Percentiles rank a stretch among this genome's conserved stretches.
Evolutionary conservation across 2,329 filamentous ascomycete genomes (phyloP).

Genomic region (Pseudocercospora crystallina): DNA sequence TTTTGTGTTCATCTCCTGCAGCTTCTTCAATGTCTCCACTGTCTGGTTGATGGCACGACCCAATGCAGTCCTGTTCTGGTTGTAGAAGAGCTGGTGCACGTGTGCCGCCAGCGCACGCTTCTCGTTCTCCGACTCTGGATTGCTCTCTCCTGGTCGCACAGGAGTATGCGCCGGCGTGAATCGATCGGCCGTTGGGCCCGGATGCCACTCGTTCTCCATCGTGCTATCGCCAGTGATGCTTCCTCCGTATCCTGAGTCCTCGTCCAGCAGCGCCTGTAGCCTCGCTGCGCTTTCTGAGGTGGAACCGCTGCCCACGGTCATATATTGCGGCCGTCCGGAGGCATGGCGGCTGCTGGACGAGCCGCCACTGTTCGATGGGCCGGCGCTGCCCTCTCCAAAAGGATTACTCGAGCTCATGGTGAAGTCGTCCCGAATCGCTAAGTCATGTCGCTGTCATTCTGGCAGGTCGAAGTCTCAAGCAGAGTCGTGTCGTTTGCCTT

Average conservation of each 20-base stretch:
- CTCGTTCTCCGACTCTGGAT: slow-evolving; percentile 59
- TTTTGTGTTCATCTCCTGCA: slow-evolving; percentile 84
- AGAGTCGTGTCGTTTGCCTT: not conserved
- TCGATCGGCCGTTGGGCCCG: slow-evolving; percentile 57
- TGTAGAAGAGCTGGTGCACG: slow-evolving; percentile 91
- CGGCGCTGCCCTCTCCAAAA: slow-evolving; percentile 29
- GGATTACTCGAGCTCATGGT: slow-evolving; percentile 37
- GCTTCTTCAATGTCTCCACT: slow-evolving; percentile 75
- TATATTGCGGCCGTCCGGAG: slow-evolving; percentile 62
- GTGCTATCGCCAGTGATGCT: slow-evolving; percentile 68
- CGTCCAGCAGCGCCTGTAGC: slow-evolving; percentile 76
- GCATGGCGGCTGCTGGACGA: slow-evolving; percentile 25
- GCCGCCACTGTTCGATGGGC: slow-evolving; percentile 28
- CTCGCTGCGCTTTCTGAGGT: slow-evolving; percentile 78
- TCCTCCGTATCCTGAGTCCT: slow-evolving; percentile 89
- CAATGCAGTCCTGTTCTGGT: slow-evolving; percentile 84
- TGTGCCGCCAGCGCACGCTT: slow-evolving; percentile 72
- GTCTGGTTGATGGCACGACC: slow-evolving; percentile 83
- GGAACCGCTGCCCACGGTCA: slow-evolving; percentile 83
- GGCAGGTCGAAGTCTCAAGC: too few relatives aligned
- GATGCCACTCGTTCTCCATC: slow-evolving; percentile 53
- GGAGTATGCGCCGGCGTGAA: slow-evolving; percentile 59
- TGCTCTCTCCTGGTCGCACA: slow-evolving; percentile 49
- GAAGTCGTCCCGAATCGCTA: slow-evolving; percentile 1
- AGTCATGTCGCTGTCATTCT: not conserved